These are phyloP conservation scores for Fusarium sulawesiense DNA, from an alignment of 2,329 filamentous ascomycete species.

Conservation along the genomic window DNA sequence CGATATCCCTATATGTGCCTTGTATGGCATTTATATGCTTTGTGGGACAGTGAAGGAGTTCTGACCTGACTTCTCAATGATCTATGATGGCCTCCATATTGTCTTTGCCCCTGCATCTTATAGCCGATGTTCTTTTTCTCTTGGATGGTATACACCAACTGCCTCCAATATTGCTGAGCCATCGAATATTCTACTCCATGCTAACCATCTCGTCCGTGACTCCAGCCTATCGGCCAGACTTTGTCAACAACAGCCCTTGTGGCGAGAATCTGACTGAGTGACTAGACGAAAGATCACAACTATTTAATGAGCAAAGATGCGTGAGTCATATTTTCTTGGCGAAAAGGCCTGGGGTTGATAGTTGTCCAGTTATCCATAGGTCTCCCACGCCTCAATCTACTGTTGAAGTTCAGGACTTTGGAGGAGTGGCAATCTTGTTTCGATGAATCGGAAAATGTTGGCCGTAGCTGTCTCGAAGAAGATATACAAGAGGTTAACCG, in stretches of 20 bases:
- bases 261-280: constrained; percentile 39
- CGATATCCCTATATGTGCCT: constrained; percentile 2
- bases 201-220: constrained; percentile 38
- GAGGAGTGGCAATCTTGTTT: constrained; percentile 38
- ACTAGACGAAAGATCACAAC: constrained; percentile 28
- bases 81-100: constrained; percentile 35
- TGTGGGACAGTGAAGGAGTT: neutral
- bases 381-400: constrained; percentile 21
- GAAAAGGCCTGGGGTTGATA: neutral
- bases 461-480: constrained; percentile 27
- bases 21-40: neutral
- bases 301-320: constrained; percentile 40
- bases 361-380: constrained; percentile 31
- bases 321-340: constrained; percentile 3
- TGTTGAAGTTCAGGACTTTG: constrained; percentile 29
- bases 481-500: constrained; percentile 35
- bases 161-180: constrained; percentile 33
- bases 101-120: constrained; percentile 40
- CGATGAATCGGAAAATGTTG: constrained; percentile 2
- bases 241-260: constrained; percentile 37
- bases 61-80: neutral
- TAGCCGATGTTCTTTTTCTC: constrained; percentile 38
- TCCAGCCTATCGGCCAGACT: constrained; percentile 27
- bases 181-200: constrained; percentile 41
- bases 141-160: constrained; percentile 34